These are phyloP conservation scores for Diaporthe helianthi DNA, from an alignment of 2,329 filamentous ascomycete species.

Conservation along the genomic window DNA sequence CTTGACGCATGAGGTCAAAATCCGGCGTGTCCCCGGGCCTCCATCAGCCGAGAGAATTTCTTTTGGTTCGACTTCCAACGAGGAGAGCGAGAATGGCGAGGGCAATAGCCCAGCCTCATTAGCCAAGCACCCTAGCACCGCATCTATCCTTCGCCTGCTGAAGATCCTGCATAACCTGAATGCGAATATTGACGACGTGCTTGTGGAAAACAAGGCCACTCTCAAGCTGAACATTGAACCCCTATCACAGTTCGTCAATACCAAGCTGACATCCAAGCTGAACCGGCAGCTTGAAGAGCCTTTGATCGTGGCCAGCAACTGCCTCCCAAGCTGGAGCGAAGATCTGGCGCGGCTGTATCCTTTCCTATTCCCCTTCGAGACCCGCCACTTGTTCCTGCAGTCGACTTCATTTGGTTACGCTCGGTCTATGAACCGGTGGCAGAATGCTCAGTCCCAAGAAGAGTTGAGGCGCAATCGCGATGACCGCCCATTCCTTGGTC, in stretches of 20 bases:
- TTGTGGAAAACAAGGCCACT: slow-evolving; percentile 77
- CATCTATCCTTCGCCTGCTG: slow-evolving; percentile 85
- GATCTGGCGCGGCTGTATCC: slow-evolving; percentile 92
- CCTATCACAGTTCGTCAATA: slow-evolving; percentile 94
- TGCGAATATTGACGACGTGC: slow-evolving; percentile 88
- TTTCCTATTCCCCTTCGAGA: slow-evolving; percentile 98
- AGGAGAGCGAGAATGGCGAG: slow-evolving; percentile 57
- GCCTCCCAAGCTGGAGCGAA: slow-evolving; percentile 93
- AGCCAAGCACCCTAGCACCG: slow-evolving; percentile 81
- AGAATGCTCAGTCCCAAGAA: slow-evolving; percentile 83
- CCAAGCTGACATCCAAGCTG: slow-evolving; percentile 95
- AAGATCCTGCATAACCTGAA: slow-evolving; percentile 93
- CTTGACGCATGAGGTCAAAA: slow-evolving; percentile 88
- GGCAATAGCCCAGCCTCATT: slow-evolving; percentile 78
- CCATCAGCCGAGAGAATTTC: slow-evolving; percentile 75
- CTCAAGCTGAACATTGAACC: slow-evolving; percentile 80
- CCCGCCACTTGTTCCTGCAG: slow-evolving; percentile 93
- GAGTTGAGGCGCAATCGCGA: slow-evolving; percentile 86
- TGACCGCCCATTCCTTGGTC: slow-evolving; percentile 88
- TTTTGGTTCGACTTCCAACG: slow-evolving; percentile 61
- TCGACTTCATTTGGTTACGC: slow-evolving; percentile 99
- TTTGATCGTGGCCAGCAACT: slow-evolving; percentile 95
- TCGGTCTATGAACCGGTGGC: slow-evolving; percentile 96
- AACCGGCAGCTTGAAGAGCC: slow-evolving; percentile 97
- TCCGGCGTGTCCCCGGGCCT: slow-evolving; percentile 83